Evolutionary conservation across 2,329 filamentous ascomycete species (phyloP), one percentile per base, ranked within the genome.

Genomic region (Raffaelea arxii): DNA sequence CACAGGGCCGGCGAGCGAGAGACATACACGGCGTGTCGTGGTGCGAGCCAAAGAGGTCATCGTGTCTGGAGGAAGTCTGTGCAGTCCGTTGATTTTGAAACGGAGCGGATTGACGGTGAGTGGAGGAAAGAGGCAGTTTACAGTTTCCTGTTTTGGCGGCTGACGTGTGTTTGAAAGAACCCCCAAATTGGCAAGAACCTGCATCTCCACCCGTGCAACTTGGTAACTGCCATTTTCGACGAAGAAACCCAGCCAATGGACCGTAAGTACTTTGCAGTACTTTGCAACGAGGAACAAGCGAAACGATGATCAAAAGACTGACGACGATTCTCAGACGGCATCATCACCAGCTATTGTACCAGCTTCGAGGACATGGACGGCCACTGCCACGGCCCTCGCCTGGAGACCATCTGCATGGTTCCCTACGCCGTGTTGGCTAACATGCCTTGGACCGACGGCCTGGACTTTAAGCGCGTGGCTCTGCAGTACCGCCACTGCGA

Each of bases 31-130:
- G 32, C 72, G 78, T 51, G 71, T 95, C 7, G 68, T 80, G 36
- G 75, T 96, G 58, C 85, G 77, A 56, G 88, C 89, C 2, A 87
- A 86, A 63, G 84, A 81, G 57, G 84, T 94, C 11, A 77, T 96
- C 41, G 65, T 94, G n/a, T 79, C 86, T 0, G 77, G 77, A 22
- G 90, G 91, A 4, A 78, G 84, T 1, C 66, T 96, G 46, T 80
- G 86, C 58, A 89, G 80, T 39, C 90, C 91, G 0, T 61, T 91
- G 1, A 61, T 96, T 2, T 70, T 97, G 38, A 68, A 81, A 53
- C 82, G 83, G 43, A 94, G 88, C 50, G 88, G 88, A 2, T 63
- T 96, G 43, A 82, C 76, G 59, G 79, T 80, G 55, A 59, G 69
- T 56, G 4, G 4, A 24, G 32, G n/a, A 3, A 19, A 35, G 3